Conservation (phyloP, 441 rosid genomes). For the Lepidium campestre region DNA sequence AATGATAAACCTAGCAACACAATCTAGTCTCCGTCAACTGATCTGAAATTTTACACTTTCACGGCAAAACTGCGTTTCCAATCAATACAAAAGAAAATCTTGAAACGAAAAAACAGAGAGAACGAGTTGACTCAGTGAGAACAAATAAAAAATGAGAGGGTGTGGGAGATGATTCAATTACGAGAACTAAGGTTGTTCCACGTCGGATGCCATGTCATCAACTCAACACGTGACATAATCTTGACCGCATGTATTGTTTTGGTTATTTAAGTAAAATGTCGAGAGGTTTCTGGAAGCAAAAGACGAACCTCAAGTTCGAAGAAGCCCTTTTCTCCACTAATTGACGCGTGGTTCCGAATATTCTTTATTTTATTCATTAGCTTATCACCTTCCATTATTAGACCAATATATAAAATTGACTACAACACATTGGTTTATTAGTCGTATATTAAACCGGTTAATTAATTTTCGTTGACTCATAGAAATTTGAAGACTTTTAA, state of each 20-base stretch:
- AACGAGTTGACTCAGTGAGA: constrained; percentile 6
- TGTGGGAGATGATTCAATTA: constrained; percentile 49
- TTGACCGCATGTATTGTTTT: constrained; percentile 25
- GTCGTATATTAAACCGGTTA: too few species aligned
- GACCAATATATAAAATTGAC: too few species aligned
- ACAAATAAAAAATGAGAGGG: background rate
- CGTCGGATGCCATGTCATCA: constrained; percentile 40
- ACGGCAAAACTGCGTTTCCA: background rate
- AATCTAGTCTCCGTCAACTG: background rate
- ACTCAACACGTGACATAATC: constrained; percentile 31
- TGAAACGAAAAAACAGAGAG: background rate
- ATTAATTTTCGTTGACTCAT: too few species aligned
- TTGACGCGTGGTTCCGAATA: constrained; percentile 29
- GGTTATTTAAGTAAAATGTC: background rate
- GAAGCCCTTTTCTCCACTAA: background rate
- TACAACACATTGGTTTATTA: too few species aligned
- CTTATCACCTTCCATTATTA: background rate
- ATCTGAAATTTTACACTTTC: constrained; percentile 8
- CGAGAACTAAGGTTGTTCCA: constrained; percentile 37
- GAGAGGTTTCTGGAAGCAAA: constrained; percentile 55
- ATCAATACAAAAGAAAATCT: background rate
- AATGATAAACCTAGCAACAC: background rate
- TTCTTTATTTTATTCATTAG: background rate
- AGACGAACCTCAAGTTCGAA: background rate
- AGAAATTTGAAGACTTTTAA: too few species aligned